Percentiles rank a stretch among this genome's conserved stretches.
These are phyloP conservation scores for Incumbomyces lentus DNA, from an alignment of 2,329 filamentous ascomycete genomes.

Conservation along the genomic window DNA sequence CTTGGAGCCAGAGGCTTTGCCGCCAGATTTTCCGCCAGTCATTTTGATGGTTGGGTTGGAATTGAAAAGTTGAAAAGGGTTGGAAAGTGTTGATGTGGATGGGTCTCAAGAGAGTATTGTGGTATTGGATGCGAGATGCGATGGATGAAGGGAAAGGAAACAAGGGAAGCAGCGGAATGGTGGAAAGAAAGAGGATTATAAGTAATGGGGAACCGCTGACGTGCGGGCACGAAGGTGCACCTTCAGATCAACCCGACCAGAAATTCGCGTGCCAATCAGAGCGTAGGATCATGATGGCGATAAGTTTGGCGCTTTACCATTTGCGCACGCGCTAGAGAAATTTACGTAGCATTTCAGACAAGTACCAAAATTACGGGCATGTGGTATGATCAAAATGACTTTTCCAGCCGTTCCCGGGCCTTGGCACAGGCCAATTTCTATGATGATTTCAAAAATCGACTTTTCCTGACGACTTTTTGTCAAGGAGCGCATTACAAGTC, in stretches of 20 bases:
- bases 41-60: slow-evolving; percentile 59
- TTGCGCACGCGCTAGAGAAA: background rate
- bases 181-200: slow-evolving; percentile 32
- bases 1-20: slow-evolving; percentile 99
- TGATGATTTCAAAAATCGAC: slow-evolving; percentile 19
- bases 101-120: slow-evolving; percentile 20
- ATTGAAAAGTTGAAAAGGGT: slow-evolving; percentile 29
- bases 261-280: slow-evolving; percentile 25
- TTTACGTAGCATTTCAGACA: background rate
- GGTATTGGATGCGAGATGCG: slow-evolving; percentile 20
- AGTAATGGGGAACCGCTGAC: slow-evolving; percentile 34
- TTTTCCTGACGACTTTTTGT: slow-evolving; percentile 20
- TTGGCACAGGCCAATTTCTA: slow-evolving; percentile 2
- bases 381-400: slow-evolving; percentile 9
- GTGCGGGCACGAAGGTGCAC: slow-evolving; percentile 29
- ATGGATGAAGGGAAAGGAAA: slow-evolving; percentile 24
- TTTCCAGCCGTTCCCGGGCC: slow-evolving; percentile 5
- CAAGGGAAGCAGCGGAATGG: slow-evolving; percentile 23
- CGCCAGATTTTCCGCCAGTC: slow-evolving; percentile 99
- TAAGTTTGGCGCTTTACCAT: slow-evolving; percentile 2
- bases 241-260: slow-evolving; percentile 40
- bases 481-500: slow-evolving; percentile 13
- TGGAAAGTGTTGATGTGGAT: slow-evolving; percentile 21
- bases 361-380: slow-evolving; percentile 1
- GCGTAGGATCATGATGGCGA: background rate